Conservation (phyloP, 1,139 yeast genomes). For the Suhomyces bolitotheri region DNA sequence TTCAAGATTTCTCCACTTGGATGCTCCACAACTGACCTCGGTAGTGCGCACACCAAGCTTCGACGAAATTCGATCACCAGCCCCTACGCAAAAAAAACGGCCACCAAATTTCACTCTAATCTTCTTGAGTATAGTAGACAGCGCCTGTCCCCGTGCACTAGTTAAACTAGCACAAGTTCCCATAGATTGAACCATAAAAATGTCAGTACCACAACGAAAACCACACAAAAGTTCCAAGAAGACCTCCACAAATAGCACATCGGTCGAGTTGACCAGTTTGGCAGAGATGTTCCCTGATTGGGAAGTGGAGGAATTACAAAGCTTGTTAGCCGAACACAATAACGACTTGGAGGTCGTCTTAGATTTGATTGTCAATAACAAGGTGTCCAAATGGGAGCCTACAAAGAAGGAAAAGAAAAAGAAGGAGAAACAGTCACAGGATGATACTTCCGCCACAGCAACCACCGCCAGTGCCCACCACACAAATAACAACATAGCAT, state of each 20-base stretch:
- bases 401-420: slow-evolving; percentile 52
- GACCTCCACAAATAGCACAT: slow-evolving; percentile 18
- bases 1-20: not conserved
- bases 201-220: slow-evolving; percentile 40
- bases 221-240: slow-evolving; percentile 48
- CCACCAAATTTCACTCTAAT: slow-evolving; percentile 9
- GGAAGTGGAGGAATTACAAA: slow-evolving; percentile 80
- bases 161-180: slow-evolving; percentile 11
- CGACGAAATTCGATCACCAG: slow-evolving; percentile 15
- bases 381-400: slow-evolving; percentile 61
- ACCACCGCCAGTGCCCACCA: slow-evolving; percentile 4
- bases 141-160: slow-evolving; percentile 11
- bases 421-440: slow-evolving; percentile 24
- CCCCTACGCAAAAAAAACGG: slow-evolving; percentile 13
- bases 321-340: slow-evolving; percentile 70
- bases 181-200: slow-evolving; percentile 8
- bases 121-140: slow-evolving; percentile 11
- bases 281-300: slow-evolving; percentile 93
- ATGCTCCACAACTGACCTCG: not conserved
- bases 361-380: slow-evolving; percentile 84
- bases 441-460: slow-evolving; percentile 7
- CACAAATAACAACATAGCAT: slow-evolving; percentile 9
- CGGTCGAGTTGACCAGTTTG: slow-evolving; percentile 54
- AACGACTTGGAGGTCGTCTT: slow-evolving; percentile 78
- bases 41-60: slow-evolving; percentile 11